phyloP scores from a whole-genome alignment of 2,329 filamentous ascomycete genomes.

The Fusarium fujikuroi region DNA sequence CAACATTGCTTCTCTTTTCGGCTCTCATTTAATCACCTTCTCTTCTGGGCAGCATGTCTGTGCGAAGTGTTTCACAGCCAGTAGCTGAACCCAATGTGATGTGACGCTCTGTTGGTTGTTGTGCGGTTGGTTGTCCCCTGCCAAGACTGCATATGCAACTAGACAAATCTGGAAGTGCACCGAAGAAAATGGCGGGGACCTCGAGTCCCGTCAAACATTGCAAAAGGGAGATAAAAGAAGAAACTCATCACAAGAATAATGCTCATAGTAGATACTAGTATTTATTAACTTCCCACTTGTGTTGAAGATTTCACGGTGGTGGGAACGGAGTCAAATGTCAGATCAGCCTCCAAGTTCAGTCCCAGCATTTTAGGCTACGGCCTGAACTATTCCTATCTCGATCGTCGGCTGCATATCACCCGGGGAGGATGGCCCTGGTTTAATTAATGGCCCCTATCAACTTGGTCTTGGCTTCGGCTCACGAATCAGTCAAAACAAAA shows the following conservation, averaged over 20 bases:
- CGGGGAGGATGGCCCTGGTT: background rate
- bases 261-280: rapidly evolving
- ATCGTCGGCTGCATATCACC: rapidly evolving
- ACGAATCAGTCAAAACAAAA: background rate
- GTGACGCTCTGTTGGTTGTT: background rate
- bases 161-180: background rate
- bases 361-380: rapidly evolving
- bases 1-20: background rate
- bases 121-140: background rate
- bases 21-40: background rate
- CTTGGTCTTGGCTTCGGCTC: rapidly evolving
- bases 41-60: rapidly evolving
- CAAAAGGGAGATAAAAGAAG: rapidly evolving
- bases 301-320: rapidly evolving
- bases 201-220: rapidly evolving
- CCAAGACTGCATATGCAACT: background rate
- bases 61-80: rapidly evolving
- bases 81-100: background rate
- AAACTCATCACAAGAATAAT: rapidly evolving
- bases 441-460: background rate
- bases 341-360: background rate
- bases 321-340: background rate
- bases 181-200: rapidly evolving
- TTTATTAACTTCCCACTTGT: rapidly evolving
- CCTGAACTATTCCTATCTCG: background rate